These are phyloP conservation scores for Candida succiphila DNA, from an alignment of 805 yeast species.

Conservation along the genomic window DNA sequence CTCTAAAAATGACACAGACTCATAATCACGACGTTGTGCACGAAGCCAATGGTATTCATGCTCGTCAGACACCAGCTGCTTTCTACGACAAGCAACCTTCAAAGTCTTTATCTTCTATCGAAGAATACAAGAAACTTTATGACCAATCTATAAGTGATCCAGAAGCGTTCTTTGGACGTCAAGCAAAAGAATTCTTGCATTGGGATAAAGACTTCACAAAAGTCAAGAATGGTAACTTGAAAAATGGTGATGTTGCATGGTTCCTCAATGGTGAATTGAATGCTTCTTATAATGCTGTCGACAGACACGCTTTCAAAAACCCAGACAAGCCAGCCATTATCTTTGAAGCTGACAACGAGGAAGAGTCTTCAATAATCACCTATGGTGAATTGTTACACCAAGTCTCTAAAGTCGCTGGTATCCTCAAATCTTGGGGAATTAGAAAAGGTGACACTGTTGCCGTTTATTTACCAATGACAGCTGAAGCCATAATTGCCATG, in stretches of 20 bases:
- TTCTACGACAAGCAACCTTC: slow-evolving; percentile 52
- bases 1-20: slow-evolving; percentile 14
- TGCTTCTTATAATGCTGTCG: slow-evolving; percentile 90
- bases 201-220: slow-evolving; percentile 76
- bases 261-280: slow-evolving; percentile 88
- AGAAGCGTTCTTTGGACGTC: slow-evolving; percentile 65
- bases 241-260: slow-evolving; percentile 84
- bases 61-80: slow-evolving; percentile 42
- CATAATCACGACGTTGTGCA: slow-evolving; percentile 40
- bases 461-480: slow-evolving; percentile 94
- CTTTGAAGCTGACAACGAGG: slow-evolving; percentile 90
- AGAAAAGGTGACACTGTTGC: slow-evolving; percentile 94
- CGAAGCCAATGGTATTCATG: slow-evolving; percentile 44
- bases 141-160: slow-evolving; percentile 73
- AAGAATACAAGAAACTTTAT: slow-evolving; percentile 63
- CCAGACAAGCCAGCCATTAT: slow-evolving; percentile 81
- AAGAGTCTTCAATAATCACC: slow-evolving; percentile 62
- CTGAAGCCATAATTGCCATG: slow-evolving; percentile 91
- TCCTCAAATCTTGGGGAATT: slow-evolving; percentile 77
- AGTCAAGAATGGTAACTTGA: slow-evolving; percentile 55
- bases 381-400: slow-evolving; percentile 79
- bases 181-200: slow-evolving; percentile 60
- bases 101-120: slow-evolving; percentile 48
- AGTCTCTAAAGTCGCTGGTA: slow-evolving; percentile 81
- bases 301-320: slow-evolving; percentile 82